Evolutionary conservation across 257 asterid genomes (phyloP).

Genomic region (Jasminum sambac): DNA sequence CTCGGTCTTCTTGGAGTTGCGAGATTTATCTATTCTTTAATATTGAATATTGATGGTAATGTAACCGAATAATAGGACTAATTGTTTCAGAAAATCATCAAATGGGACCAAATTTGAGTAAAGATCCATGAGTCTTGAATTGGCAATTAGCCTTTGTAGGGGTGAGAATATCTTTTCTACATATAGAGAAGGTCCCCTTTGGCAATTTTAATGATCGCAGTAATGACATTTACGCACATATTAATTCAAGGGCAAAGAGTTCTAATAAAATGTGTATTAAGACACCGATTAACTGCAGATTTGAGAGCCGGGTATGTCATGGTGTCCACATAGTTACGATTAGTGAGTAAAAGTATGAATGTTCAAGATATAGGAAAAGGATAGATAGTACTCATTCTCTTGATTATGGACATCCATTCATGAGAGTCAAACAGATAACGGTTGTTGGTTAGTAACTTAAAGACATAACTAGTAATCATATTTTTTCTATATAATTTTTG

Average conservation of each 20-base stretch:
- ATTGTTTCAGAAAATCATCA: not conserved
- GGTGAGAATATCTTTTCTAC: not conserved
- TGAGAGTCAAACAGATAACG: slow-evolving; percentile 1
- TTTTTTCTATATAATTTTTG: not conserved
- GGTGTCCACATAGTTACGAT: not conserved
- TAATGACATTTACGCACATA: not conserved
- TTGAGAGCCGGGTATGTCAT: not conserved
- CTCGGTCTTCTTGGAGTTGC: no score
- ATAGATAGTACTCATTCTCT: not conserved
- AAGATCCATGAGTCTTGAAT: not conserved
- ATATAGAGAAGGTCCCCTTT: not conserved
- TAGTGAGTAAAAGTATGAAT: not conserved
- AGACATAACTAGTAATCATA: not conserved
- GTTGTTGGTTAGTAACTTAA: not conserved
- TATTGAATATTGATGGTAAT: no score
- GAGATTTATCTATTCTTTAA: no score
- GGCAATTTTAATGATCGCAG: not conserved
- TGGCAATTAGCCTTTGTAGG: no score
- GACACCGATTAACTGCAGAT: not conserved
- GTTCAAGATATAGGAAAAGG: not conserved
- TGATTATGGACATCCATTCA: not conserved
- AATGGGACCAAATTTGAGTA: not conserved
- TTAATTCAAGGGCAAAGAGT: not conserved
- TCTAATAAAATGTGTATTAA: not conserved
- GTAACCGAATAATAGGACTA: no score